Percentiles rank a stretch among this genome's conserved stretches.
Evolutionary conservation across 2,329 filamentous ascomycete genomes (phyloP).

Genomic region (Sphaerostilbella broomeana): DNA sequence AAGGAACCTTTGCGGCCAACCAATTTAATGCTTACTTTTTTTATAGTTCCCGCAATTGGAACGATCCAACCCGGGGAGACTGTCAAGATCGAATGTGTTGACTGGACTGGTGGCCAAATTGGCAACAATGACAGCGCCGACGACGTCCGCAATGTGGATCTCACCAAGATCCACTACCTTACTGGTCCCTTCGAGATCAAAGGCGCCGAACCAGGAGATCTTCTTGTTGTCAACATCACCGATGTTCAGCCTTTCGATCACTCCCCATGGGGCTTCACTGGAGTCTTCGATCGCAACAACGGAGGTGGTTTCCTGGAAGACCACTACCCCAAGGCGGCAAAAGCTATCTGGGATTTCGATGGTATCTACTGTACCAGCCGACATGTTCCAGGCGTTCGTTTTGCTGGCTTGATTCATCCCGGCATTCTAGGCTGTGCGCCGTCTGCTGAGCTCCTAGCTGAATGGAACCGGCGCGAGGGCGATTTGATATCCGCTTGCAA

Average conservation of each 20-base stretch:
- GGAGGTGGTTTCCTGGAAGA: slow-evolving; percentile 87
- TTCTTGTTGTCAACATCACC: slow-evolving; percentile 82
- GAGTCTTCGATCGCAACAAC: slow-evolving; percentile 71
- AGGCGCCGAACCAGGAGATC: slow-evolving; percentile 75
- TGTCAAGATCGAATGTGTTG: slow-evolving; percentile 88
- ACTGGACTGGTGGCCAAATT: slow-evolving; percentile 82
- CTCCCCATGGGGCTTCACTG: slow-evolving; percentile 85
- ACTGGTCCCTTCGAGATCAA: slow-evolving; percentile 86
- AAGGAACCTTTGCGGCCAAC: too few relatives aligned
- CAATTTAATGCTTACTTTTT: too few relatives aligned
- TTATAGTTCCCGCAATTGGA: slow-evolving; percentile 62
- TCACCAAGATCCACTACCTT: slow-evolving; percentile 80
- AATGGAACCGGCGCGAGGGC: slow-evolving; percentile 78
- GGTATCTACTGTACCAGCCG: slow-evolving; percentile 68
- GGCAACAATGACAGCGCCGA: slow-evolving; percentile 85
- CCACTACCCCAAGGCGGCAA: slow-evolving; percentile 72
- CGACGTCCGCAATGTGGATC: slow-evolving; percentile 75
- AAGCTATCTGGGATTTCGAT: slow-evolving; percentile 54
- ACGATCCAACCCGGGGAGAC: slow-evolving; percentile 77
- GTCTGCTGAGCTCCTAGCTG: slow-evolving; percentile 65
- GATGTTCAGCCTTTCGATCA: slow-evolving; percentile 86
- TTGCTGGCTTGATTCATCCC: slow-evolving; percentile 83
- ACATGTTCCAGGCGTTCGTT: slow-evolving; percentile 81
- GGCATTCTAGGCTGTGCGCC: slow-evolving; percentile 89
- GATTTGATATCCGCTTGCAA: slow-evolving; percentile 61